Percentiles rank a stretch among this genome's conserved stretches.
phyloP scores from a whole-genome alignment of 331 rosid species.

The Malus hybrid region DNA sequence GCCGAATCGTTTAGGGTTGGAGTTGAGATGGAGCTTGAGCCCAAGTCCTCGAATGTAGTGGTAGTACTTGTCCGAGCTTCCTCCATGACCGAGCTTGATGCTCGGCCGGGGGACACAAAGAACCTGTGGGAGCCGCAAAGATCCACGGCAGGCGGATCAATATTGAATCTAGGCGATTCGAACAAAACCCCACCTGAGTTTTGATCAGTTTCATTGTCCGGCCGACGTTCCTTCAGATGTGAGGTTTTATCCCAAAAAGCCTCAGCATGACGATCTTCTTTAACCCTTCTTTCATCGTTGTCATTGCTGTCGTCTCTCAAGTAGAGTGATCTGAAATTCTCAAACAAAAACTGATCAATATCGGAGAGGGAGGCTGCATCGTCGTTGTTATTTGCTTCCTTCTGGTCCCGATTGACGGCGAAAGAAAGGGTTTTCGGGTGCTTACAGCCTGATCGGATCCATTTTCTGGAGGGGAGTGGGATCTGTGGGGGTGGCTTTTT shows the following conservation, averaged over 20 bases:
- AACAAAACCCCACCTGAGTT: conserved; percentile 15
- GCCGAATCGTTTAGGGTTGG: conserved; percentile 13
- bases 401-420: conserved; percentile 19
- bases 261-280: background rate
- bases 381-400: background rate
- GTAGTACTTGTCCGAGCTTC: conserved; percentile 25
- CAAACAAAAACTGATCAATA: conserved; percentile 59
- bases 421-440: conserved; percentile 60
- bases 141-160: conserved; percentile 19
- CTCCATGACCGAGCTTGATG: conserved; percentile 36
- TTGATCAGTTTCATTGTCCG: background rate
- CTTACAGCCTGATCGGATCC: conserved; percentile 46
- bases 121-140: conserved; percentile 43
- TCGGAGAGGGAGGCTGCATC: conserved; percentile 63
- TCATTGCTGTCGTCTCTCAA: conserved; percentile 22
- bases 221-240: background rate
- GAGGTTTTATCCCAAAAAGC: background rate
- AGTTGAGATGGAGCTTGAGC: conserved; percentile 32
- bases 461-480: conserved; percentile 41
- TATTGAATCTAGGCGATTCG: conserved; percentile 26
- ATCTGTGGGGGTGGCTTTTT: conserved; percentile 25
- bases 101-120: conserved; percentile 25
- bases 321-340: conserved; percentile 67
- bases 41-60: conserved; percentile 22
- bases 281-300: background rate